phyloP scores from a whole-genome alignment of 2,329 filamentous ascomycete species.

The Aspergillus tanneri region DNA sequence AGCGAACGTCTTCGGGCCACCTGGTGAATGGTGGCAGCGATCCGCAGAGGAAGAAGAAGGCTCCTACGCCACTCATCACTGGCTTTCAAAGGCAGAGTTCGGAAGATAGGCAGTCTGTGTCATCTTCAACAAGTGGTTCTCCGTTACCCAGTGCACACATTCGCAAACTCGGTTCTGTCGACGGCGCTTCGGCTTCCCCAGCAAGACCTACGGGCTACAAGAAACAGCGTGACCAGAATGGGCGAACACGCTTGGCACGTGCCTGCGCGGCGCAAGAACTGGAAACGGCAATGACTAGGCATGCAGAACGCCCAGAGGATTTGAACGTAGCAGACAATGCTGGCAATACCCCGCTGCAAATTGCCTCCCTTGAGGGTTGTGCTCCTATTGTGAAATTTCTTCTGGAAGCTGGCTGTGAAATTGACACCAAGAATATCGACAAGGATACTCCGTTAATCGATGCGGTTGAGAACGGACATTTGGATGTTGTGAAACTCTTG shows the following conservation, averaged over 20 bases:
- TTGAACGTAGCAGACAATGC: slow-evolving; percentile 89
- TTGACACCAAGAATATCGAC: slow-evolving; percentile 74
- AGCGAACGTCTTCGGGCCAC: slow-evolving; percentile 38
- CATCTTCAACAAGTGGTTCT: slow-evolving; percentile 47
- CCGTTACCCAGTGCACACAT: slow-evolving; percentile 42
- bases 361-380: slow-evolving; percentile 83
- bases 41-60: slow-evolving; percentile 36
- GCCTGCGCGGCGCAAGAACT: slow-evolving; percentile 85
- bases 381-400: slow-evolving; percentile 84
- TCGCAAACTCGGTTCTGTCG: slow-evolving; percentile 43
- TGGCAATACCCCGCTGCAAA: slow-evolving; percentile 93
- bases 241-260: slow-evolving; percentile 84
- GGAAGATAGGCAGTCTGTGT: slow-evolving; percentile 46
- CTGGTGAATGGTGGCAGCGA: slow-evolving; percentile 26
- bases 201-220: slow-evolving; percentile 68
- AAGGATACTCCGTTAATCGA: slow-evolving; percentile 94
- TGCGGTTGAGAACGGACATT: slow-evolving; percentile 90
- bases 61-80: slow-evolving; percentile 43
- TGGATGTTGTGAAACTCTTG: slow-evolving; percentile 81
- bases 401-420: slow-evolving; percentile 77
- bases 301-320: slow-evolving; percentile 79
- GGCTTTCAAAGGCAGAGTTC: slow-evolving; percentile 45
- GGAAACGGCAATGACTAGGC: slow-evolving; percentile 70
- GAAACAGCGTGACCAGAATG: slow-evolving; percentile 87
- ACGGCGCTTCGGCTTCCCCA: slow-evolving; percentile 58